These are phyloP conservation scores for Apiotrichum laibachii DNA, from an alignment of 1,284 basidiomycete species.

Conservation along the genomic window DNA sequence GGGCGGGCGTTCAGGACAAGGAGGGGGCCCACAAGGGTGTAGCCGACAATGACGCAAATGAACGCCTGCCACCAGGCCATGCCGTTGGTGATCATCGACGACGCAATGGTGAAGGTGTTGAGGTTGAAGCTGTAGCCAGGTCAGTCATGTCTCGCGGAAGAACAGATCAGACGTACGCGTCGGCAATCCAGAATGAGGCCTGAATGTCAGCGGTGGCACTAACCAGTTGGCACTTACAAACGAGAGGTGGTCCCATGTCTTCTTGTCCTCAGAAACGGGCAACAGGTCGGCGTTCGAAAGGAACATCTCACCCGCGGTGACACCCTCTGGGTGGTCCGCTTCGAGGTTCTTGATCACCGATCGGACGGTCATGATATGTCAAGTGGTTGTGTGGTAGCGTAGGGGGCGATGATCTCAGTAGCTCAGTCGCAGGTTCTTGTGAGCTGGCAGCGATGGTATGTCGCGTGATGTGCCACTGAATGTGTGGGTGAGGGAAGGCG, in stretches of 20 bases:
- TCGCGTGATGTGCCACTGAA: too few relatives aligned
- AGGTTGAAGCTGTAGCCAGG: constrained; percentile 60
- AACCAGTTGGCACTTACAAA: constrained; percentile 23
- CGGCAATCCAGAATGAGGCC: constrained; percentile 14
- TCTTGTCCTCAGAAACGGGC: constrained; percentile 36
- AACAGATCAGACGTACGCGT: constrained; percentile 55
- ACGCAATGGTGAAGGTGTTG: constrained; percentile 62
- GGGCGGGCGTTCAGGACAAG: constrained; percentile 76
- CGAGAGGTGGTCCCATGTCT: constrained; percentile 41
- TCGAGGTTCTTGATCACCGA: constrained; percentile 51
- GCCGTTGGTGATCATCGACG: constrained; percentile 68
- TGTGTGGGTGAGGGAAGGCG: too few relatives aligned
- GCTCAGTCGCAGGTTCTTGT: not conserved
- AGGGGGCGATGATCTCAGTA: not conserved
- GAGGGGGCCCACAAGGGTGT: constrained; percentile 67
- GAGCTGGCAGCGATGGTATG: not conserved
- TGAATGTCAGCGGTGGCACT: not conserved
- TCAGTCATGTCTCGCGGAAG: too few relatives aligned
- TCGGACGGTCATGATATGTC: not conserved
- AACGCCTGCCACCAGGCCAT: constrained; percentile 73
- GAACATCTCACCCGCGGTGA: constrained; percentile 58
- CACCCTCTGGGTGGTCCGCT: constrained; percentile 56
- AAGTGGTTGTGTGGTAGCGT: not conserved
- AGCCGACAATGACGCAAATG: constrained; percentile 67
- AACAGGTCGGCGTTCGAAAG: constrained; percentile 55